A percentile compares a stretch with the other conserved stretches of the same genome.
Evolutionary conservation across 208 protist species (phyloP).

Genomic region (Leishmania tropica): DNA sequence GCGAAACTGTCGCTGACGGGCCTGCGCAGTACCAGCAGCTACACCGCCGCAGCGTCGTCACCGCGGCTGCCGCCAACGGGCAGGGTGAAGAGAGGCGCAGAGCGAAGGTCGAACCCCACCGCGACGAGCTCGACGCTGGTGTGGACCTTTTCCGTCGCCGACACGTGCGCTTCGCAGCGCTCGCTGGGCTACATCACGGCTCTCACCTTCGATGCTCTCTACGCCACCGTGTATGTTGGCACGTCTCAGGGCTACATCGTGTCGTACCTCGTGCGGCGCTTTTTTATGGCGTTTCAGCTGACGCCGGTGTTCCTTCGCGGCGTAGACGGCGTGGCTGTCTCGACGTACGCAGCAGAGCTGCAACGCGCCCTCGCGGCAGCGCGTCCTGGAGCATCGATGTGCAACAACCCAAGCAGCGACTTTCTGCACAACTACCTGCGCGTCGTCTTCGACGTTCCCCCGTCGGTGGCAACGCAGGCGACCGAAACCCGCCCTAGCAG

Average conservation of each 20-base stretch:
- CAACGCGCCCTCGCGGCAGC: slow-evolving; percentile 23
- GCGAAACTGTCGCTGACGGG: not conserved
- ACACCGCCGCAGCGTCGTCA: not conserved
- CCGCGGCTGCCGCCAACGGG: not conserved
- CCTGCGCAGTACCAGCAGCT: not conserved
- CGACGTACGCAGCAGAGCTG: slow-evolving; percentile 35
- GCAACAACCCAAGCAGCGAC: not conserved
- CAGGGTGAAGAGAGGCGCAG: not conserved
- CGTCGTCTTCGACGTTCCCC: slow-evolving; percentile 20
- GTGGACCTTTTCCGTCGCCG: slow-evolving; percentile 33
- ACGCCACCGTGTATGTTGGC: slow-evolving; percentile 69
- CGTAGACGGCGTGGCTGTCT: slow-evolving; percentile 29
- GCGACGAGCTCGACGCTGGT: slow-evolving; percentile 18
- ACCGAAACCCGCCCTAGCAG: not conserved
- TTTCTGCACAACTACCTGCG: slow-evolving; percentile 16
- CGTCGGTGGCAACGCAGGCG: not conserved
- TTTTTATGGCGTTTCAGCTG: slow-evolving; percentile 68
- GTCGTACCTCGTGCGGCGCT: slow-evolving; percentile 71
- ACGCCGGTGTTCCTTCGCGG: slow-evolving; percentile 41
- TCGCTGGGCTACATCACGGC: slow-evolving; percentile 42
- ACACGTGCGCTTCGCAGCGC: slow-evolving; percentile 26
- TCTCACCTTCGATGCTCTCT: slow-evolving; percentile 63
- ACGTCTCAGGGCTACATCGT: slow-evolving; percentile 70
- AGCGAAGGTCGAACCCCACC: not conserved
- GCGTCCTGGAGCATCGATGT: not conserved